Evolutionary conservation across 306 rosid species (phyloP).

Genomic region (Medicago ruthenica): DNA sequence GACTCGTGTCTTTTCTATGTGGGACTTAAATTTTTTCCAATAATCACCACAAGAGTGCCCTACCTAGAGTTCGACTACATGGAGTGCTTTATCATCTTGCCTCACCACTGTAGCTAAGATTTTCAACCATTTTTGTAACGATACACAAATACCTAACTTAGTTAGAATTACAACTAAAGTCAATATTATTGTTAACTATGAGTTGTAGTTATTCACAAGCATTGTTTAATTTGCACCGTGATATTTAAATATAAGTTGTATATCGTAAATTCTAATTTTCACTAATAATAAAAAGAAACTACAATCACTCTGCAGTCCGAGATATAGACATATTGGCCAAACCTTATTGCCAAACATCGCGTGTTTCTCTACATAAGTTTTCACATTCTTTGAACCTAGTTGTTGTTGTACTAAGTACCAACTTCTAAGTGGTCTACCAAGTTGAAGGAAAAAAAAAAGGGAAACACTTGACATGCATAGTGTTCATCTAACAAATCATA

Average conservation of each 20-base stretch:
- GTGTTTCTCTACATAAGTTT: too few relatives aligned
- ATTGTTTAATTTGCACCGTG: too few relatives aligned
- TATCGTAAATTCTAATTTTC: neutral
- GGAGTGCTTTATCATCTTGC: neutral
- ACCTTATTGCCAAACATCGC: neutral
- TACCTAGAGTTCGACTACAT: neutral
- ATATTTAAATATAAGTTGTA: neutral
- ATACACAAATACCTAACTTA: neutral
- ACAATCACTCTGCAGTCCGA: too few relatives aligned
- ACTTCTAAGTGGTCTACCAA: neutral
- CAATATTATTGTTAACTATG: too few relatives aligned
- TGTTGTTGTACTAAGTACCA: neutral
- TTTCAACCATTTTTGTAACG: neutral
- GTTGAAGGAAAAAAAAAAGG: conserved; percentile 34
- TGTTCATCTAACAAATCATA: conserved; percentile 35
- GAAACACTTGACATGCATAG: conserved; percentile 36
- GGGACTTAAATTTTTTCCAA: too few relatives aligned
- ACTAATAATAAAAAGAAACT: neutral
- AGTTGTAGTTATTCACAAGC: too few relatives aligned
- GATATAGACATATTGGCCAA: too few relatives aligned
- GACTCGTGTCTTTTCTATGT: too few relatives aligned
- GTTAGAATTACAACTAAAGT: neutral
- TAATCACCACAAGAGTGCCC: neutral
- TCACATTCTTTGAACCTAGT: neutral
- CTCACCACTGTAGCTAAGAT: neutral